Percentiles rank a stretch among this genome's conserved stretches.
Evolutionary conservation across 495 filamentous ascomycete species (phyloP).

Genomic region (Aspergillus cristatus): DNA sequence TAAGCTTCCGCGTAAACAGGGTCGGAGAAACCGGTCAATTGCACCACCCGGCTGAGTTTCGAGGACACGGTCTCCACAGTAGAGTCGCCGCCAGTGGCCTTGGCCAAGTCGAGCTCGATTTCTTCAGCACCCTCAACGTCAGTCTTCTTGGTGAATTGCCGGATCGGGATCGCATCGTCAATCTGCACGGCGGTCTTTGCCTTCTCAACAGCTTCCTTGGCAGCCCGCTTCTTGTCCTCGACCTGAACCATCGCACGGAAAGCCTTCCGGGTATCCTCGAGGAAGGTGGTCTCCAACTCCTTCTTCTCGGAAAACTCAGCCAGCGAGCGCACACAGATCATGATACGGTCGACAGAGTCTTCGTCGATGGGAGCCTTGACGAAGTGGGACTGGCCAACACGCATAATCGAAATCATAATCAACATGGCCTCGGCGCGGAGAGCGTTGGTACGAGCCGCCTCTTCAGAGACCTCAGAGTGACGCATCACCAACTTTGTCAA

Average conservation of each 20-base stretch:
- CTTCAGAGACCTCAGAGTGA: conserved; percentile 86
- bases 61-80: conserved; percentile 77
- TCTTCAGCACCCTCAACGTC: conserved; percentile 75
- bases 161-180: conserved; percentile 86
- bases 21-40: conserved; percentile 97
- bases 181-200: conserved; percentile 92
- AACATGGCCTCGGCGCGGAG: conserved; percentile 96
- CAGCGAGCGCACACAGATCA: conserved; percentile 89
- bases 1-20: conserved; percentile 97
- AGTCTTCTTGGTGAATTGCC: conserved; percentile 89
- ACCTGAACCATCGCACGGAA: conserved; percentile 98
- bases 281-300: conserved; percentile 82
- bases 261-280: conserved; percentile 92
- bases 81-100: conserved; percentile 85
- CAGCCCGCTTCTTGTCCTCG: conserved; percentile 93
- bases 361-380: conserved; percentile 97
- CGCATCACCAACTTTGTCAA: conserved; percentile 98
- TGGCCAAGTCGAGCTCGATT: conserved; percentile 83
- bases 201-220: conserved; percentile 82
- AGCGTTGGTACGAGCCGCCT: conserved; percentile 81
- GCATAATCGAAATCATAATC: conserved; percentile 98
- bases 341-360: conserved; percentile 93
- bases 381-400: conserved; percentile 94
- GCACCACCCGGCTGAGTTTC: conserved; percentile 92
- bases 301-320: conserved; percentile 85